phyloP scores from a whole-genome alignment of 2,329 filamentous ascomycete species.

The Pseudogymnoascus sp. region DNA sequence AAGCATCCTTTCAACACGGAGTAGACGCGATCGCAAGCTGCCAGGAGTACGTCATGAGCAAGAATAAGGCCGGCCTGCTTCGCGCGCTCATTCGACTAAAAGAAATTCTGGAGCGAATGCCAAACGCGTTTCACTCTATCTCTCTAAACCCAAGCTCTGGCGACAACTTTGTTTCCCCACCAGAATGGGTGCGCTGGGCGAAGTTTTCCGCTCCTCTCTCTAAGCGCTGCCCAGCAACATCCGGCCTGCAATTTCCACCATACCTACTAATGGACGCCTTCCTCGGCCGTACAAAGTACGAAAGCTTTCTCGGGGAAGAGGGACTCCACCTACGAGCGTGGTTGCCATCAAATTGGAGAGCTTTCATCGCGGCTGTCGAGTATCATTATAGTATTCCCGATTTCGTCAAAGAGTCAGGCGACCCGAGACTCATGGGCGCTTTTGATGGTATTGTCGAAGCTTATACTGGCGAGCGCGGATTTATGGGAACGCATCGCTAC shows the following conservation, averaged over 20 bases:
- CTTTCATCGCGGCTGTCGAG: conserved; percentile 47
- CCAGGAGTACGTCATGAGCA: conserved; percentile 46
- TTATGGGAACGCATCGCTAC: conserved; percentile 49
- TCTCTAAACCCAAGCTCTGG: conserved; percentile 43
- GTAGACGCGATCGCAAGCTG: conserved; percentile 44
- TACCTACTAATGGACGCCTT: conserved; percentile 49
- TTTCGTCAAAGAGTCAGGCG: conserved; percentile 42
- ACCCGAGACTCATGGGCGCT: conserved; percentile 42
- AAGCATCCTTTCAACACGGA: conserved; percentile 43
- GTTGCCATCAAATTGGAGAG: conserved; percentile 44
- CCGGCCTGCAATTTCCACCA: conserved; percentile 43
- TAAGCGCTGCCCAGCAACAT: conserved; percentile 41
- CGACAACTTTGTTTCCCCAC: conserved; percentile 41
- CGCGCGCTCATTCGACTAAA: conserved; percentile 43
- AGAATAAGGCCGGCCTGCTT: conserved; percentile 41
- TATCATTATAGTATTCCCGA: conserved; percentile 46
- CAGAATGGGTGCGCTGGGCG: conserved; percentile 42
- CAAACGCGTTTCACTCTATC: conserved; percentile 46
- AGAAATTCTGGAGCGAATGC: conserved; percentile 44
- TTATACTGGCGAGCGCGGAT: conserved; percentile 46
- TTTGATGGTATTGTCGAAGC: conserved; percentile 47
- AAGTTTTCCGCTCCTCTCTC: conserved; percentile 44
- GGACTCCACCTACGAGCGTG: conserved; percentile 45
- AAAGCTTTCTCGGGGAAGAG: conserved; percentile 43
- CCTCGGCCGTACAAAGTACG: conserved; percentile 41